A percentile compares a stretch with the other conserved stretches of the same genome.
Evolutionary conservation across 2,329 filamentous ascomycete species (phyloP).

Genomic region (Beauveria asiatica): DNA sequence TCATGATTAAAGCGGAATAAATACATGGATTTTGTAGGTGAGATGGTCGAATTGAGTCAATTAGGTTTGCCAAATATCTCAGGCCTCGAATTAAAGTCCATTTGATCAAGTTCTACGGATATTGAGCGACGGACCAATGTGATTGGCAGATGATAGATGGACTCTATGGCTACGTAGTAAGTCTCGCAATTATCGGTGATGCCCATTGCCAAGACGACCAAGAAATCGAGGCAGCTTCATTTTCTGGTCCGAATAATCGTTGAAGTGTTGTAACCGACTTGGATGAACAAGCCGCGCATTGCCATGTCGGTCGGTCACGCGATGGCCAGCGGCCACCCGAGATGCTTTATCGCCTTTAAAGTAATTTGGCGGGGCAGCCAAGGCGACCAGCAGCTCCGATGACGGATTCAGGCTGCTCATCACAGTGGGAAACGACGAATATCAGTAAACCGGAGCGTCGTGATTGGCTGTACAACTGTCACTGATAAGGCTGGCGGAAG

Average conservation of each 20-base stretch:
- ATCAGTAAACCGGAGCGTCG: not conserved
- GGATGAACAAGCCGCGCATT: not conserved
- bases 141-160: not conserved
- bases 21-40: not conserved
- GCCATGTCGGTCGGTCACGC: not conserved
- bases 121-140: not conserved
- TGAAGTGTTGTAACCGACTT: not conserved
- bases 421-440: not conserved
- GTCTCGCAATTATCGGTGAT: not conserved
- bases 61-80: too few relatives aligned
- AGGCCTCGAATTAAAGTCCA: not conserved
- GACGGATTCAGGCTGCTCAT: constrained; percentile 5
- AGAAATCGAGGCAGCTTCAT: not conserved
- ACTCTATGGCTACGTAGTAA: not conserved
- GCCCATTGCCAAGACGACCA: not conserved
- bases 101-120: not conserved
- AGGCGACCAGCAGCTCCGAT: constrained; percentile 7
- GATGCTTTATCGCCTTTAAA: not conserved
- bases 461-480: constrained; percentile 10
- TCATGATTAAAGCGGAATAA: not conserved
- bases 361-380: not conserved
- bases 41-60: not conserved
- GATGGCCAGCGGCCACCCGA: not conserved
- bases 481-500: constrained; percentile 12
- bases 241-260: not conserved